Conservation (phyloP, 768 basidiomycete genomes). For the Chiua virens region DNA sequence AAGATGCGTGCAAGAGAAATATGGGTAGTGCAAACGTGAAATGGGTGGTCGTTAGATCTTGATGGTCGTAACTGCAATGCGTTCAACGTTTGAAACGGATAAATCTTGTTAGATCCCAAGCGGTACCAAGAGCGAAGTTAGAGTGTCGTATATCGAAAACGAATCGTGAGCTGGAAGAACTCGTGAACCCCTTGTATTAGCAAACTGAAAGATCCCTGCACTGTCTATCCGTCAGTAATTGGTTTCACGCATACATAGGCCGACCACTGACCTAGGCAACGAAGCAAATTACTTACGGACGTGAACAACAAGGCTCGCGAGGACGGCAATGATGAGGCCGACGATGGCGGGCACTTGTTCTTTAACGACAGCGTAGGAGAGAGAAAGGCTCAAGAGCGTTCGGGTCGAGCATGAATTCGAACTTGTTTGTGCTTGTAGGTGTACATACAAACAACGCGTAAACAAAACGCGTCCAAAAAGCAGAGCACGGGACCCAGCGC, state of each 20-base stretch:
- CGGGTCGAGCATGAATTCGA: constrained; percentile 24
- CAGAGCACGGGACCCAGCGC: constrained; percentile 26
- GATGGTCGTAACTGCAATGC: constrained; percentile 12
- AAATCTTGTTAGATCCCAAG: constrained; percentile 17
- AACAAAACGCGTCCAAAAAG: constrained; percentile 25
- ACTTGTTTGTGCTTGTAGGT: constrained; percentile 35
- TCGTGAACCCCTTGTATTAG: constrained; percentile 26
- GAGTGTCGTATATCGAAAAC: constrained; percentile 17
- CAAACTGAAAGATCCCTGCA: constrained; percentile 15
- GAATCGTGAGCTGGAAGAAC: constrained; percentile 25
- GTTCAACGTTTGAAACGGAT: constrained; percentile 18
- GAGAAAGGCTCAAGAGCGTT: constrained; percentile 19
- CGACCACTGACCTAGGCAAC: constrained; percentile 21
- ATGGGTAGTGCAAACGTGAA: background rate
- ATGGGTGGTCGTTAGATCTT: constrained; percentile 26
- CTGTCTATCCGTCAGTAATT: background rate
- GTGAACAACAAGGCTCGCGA: constrained; percentile 19
- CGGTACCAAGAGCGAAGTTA: constrained; percentile 12
- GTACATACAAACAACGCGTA: constrained; percentile 29
- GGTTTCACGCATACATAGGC: background rate
- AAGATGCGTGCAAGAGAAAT: background rate
- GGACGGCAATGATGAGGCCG: constrained; percentile 15
- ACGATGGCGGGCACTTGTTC: constrained; percentile 21
- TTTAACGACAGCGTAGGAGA: constrained; percentile 6
- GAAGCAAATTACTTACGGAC: constrained; percentile 29